Evolutionary conservation across 2,329 filamentous ascomycete species (phyloP), one percentile per base, ranked within the genome.

Genomic region (Sporothrix humicola): DNA sequence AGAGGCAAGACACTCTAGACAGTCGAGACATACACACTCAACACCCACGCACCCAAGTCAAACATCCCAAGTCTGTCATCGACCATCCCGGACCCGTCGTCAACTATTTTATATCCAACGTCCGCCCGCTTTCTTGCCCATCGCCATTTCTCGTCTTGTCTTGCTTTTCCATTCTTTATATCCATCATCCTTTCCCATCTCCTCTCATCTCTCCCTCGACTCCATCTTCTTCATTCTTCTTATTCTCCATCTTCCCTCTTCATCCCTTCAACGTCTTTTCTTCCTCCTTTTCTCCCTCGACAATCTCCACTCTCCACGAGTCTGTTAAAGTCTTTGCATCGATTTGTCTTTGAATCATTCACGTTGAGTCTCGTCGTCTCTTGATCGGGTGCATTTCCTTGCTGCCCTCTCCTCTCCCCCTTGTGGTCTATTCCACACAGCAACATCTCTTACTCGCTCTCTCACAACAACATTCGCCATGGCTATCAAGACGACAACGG

Each of bases 31-130:
- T 37, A 20, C 65, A 26, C 46, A 68, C 63, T 26, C 46, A 31
- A 61, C 31, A 37, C 31, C 31, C 31, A 37, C 31, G 31, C 31
- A 37, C 31, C 7, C 42, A 20, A 56, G 9, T 13, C 52, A 20
- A 56, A 56, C 52, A 56, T 20, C 23, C 52, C 46, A 66, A 23
- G 69, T 56, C 46, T 37, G 61, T n/a, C 56, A 20, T 66, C 68
- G 42, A 20, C 61, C 5, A 37, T 26, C 61, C 66, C 46, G 13
- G 17, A 17, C 48, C 66, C 37, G 48, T 48, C 63, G 59, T 69
- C 65, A 73, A 52, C 44, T 58, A 70, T 69, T 73, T 73, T 73
- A 73, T 73, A 71, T 73, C 58, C 72, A 73, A 73, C 72, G 58
- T 50, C 59, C 46, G 56, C 72, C 72, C 72, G 66, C 59, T 65